phyloP scores from a whole-genome alignment of 2,329 filamentous ascomycete genomes.

The Aspergillus niger region DNA sequence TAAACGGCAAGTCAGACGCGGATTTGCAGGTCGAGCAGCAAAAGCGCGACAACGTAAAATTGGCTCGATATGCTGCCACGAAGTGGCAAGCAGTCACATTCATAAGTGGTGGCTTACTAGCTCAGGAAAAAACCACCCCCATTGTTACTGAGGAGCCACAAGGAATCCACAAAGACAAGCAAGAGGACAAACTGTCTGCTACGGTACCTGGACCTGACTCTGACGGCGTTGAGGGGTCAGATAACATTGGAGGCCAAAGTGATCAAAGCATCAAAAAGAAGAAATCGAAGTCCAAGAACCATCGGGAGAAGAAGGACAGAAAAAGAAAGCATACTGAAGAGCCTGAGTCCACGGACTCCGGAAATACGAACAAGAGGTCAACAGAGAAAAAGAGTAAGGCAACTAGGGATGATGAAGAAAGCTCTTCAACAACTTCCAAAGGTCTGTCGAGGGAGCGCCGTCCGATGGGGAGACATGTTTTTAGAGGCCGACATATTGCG shows the following conservation, averaged over 20 bases:
- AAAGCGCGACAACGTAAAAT: conserved; percentile 68
- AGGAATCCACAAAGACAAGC: neutral
- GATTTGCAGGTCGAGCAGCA: conserved; percentile 70
- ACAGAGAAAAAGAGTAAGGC: conserved; percentile 22
- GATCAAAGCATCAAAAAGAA: conserved; percentile 21
- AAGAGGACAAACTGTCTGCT: neutral
- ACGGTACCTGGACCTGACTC: neutral
- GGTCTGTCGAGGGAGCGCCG: conserved; percentile 52
- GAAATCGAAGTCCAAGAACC: conserved; percentile 22
- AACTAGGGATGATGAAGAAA: conserved; percentile 42
- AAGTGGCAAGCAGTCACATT: conserved; percentile 83
- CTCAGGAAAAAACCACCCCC: conserved; percentile 58
- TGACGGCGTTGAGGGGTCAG: conserved; percentile 13
- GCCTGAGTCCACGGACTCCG: neutral
- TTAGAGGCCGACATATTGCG: conserved; percentile 79
- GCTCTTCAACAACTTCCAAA: conserved; percentile 47
- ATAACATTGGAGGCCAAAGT: neutral
- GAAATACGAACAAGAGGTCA: neutral
- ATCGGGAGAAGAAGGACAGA: conserved; percentile 29
- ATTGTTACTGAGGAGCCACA: conserved; percentile 33
- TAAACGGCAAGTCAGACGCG: conserved; percentile 85
- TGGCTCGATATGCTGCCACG: conserved; percentile 71
- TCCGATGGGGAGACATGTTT: conserved; percentile 66
- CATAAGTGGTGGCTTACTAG: conserved; percentile 76
- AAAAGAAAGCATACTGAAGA: conserved; percentile 39